Percentiles rank a stretch among this genome's conserved stretches.
phyloP scores from a whole-genome alignment of 352 stramenopile genomes.

The Phytophthora rubi region DNA sequence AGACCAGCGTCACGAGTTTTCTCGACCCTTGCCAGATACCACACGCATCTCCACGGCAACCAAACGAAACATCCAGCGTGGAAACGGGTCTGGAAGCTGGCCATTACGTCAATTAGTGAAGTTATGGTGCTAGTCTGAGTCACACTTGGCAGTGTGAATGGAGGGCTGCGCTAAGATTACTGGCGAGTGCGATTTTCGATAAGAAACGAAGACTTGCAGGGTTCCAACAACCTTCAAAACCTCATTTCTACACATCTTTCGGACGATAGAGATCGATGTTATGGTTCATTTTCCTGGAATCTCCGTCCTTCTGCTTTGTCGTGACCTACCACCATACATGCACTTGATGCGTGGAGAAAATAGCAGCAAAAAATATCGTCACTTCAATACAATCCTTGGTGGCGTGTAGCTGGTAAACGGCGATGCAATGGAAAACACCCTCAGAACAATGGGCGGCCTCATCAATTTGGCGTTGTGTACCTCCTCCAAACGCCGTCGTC shows the following conservation, averaged over 20 bases:
- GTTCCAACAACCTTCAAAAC: too few relatives aligned
- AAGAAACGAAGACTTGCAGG: not conserved
- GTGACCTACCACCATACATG: not conserved
- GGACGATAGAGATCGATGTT: too few relatives aligned
- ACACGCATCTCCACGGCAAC: conserved; percentile 49
- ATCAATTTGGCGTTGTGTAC: too few relatives aligned
- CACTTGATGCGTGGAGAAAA: not conserved
- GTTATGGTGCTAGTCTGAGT: not conserved
- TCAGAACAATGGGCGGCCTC: too few relatives aligned
- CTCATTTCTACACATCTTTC: too few relatives aligned
- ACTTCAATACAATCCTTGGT: not conserved
- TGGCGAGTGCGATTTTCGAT: not conserved
- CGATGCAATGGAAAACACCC: too few relatives aligned
- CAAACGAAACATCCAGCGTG: conserved; percentile 37
- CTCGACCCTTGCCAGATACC: conserved; percentile 58
- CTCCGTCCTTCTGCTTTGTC: too few relatives aligned
- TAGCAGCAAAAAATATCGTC: not conserved
- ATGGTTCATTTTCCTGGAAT: too few relatives aligned
- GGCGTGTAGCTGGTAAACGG: not conserved
- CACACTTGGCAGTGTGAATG: too few relatives aligned
- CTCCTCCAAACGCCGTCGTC: too few relatives aligned
- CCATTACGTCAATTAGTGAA: conserved; percentile 9
- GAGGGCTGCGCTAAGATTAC: not conserved
- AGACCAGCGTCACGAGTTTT: conserved; percentile 16
- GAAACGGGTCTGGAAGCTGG: conserved; percentile 8